Conservation (phyloP, 805 yeast species). For the Cyberlindnera euphorbiae region DNA sequence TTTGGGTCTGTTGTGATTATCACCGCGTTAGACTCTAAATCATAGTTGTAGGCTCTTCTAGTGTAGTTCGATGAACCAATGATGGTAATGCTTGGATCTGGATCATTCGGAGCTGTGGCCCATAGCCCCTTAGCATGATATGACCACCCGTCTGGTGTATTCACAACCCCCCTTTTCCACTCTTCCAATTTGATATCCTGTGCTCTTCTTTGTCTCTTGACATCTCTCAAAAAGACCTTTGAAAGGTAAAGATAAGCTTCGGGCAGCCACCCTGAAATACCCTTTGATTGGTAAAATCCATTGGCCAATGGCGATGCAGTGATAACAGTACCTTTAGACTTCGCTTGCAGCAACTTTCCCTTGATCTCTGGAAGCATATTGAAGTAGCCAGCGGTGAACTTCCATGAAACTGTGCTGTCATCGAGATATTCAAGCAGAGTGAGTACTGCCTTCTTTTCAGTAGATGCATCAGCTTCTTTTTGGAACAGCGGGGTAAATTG, state of each 20-base stretch:
- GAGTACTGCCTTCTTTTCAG: conserved; percentile 73
- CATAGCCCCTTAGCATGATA: conserved; percentile 97
- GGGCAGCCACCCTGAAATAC: conserved; percentile 78
- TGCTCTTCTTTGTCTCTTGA: conserved; percentile 37
- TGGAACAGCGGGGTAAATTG: conserved; percentile 81
- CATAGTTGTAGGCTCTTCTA: conserved; percentile 79
- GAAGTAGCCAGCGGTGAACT: conserved; percentile 95
- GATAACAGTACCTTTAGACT: conserved; percentile 63
- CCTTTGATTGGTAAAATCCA: conserved; percentile 82
- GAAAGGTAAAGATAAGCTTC: conserved; percentile 81
- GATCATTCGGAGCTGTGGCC: conserved; percentile 58
- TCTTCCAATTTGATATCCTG: conserved; percentile 56
- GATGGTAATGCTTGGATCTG: conserved; percentile 65
- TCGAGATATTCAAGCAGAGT: conserved; percentile 54
- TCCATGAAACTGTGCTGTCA: conserved; percentile 59
- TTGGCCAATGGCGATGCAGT: conserved; percentile 94
- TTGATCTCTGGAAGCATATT: conserved; percentile 79
- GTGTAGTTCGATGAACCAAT: conserved; percentile 95
- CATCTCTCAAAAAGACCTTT: conserved; percentile 55
- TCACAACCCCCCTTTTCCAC: conserved; percentile 86
- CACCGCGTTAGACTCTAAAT: conserved; percentile 83
- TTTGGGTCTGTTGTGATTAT: conserved; percentile 63
- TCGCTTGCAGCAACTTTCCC: conserved; percentile 48
- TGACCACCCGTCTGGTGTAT: conserved; percentile 86
- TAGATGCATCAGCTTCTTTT: conserved; percentile 60